These are phyloP conservation scores for Daldinia sp. DNA, from an alignment of 2,329 filamentous ascomycete genomes.

Conservation along the genomic window DNA sequence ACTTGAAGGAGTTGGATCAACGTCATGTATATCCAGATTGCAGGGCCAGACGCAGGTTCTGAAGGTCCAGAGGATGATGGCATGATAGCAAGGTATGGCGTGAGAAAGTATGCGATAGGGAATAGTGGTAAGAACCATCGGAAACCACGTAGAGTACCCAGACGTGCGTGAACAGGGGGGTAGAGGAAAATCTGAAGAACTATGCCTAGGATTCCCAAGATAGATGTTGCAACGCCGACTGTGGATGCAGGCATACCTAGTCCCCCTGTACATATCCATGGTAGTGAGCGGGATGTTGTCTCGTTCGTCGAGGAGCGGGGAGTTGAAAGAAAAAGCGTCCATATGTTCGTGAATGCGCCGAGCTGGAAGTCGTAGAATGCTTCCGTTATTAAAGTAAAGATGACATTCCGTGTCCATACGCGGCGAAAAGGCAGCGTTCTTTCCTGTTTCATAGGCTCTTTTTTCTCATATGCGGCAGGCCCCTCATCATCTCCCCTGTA, in stretches of 20 bases:
- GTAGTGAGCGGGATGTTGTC: slow-evolving; percentile 53
- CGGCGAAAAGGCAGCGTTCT: slow-evolving; percentile 55
- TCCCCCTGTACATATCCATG: slow-evolving; percentile 72
- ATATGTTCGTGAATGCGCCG: slow-evolving; percentile 76
- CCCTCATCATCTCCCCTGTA: slow-evolving; percentile 30
- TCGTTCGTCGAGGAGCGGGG: slow-evolving; percentile 61
- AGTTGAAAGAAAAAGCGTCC: slow-evolving; percentile 76
- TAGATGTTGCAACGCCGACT: slow-evolving; percentile 76
- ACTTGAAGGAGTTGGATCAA: slow-evolving; percentile 77
- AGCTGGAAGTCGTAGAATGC: slow-evolving; percentile 79
- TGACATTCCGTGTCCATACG: slow-evolving; percentile 62
- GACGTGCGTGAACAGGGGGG: slow-evolving; percentile 70
- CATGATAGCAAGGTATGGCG: slow-evolving; percentile 74
- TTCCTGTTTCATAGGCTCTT: slow-evolving; percentile 49
- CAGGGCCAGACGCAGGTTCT: slow-evolving; percentile 59
- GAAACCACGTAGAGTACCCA: slow-evolving; percentile 77
- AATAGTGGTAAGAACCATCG: slow-evolving; percentile 74
- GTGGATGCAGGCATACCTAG: slow-evolving; percentile 74
- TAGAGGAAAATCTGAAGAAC: slow-evolving; percentile 77
- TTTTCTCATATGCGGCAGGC: slow-evolving; percentile 43
- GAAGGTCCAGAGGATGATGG: slow-evolving; percentile 62
- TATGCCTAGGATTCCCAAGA: slow-evolving; percentile 77
- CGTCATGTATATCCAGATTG: slow-evolving; percentile 71
- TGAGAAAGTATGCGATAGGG: slow-evolving; percentile 74
- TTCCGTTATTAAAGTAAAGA: slow-evolving; percentile 69